Evolutionary conservation across 331 rosid species (phyloP), one percentile per base, ranked within the genome.

Genomic region (Saraca asoca): DNA sequence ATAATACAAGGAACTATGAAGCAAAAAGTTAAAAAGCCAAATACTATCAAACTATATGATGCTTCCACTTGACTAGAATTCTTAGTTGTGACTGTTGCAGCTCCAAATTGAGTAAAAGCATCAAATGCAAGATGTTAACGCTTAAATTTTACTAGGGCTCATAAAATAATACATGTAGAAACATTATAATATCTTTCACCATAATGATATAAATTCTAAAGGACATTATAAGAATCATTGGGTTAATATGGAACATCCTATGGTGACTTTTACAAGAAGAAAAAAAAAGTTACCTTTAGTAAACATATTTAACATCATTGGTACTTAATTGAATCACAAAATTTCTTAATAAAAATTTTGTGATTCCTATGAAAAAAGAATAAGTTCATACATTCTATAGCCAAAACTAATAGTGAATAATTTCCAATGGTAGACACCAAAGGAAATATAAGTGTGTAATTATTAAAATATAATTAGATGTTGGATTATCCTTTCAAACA

Each of bases 61-160:
- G 98, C 98, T 87, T 92, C 98, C 71, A 92, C 79, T 79, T 87
- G 95, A 78, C 96, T 95, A 50, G 82, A 89, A 74, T 92, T 92
- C 71, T 85, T 87, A 13, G 96, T 75, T 16, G 91, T 72, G 68
- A 92, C 51, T 46, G 89, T 82, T 31, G 95, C 96, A 60, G 85
- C 82, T 70, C 98, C 96, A 74, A 84, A 82, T 82, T 92, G 96
- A 62, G 90, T 72, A 57, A 92, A 86, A 51, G 95, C 94, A 80
- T 92, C 91, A 74, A 89, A 89, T 49, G 94, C 74, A 9, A 37
- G 41, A 37, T 37, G 49, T 81, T 89, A 71, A 93, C 86, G 68
- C 85, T 84, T 51, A 6, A 59, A 89, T 89, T 78, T 93, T 89
- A 73, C 96, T 96, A 2, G 95, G 94, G 71, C 98, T 93, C 94